A percentile compares a stretch with the other conserved stretches of the same genome.
Conservation (phyloP, 495 filamentous ascomycete genomes). For the Ramalina intermedia region DNA sequence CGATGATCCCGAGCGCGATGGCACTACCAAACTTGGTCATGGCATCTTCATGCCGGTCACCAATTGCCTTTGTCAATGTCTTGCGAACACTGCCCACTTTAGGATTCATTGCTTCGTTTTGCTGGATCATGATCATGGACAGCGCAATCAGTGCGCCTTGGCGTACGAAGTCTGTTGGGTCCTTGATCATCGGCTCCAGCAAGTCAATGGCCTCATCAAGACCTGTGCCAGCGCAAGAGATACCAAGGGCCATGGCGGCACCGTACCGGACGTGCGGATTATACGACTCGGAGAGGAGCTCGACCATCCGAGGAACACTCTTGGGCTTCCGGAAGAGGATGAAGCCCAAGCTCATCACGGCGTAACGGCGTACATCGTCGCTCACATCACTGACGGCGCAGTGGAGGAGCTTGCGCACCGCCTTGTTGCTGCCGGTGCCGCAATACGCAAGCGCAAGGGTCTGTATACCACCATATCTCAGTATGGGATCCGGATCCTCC, state of each 20-base stretch:
- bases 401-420: constrained; percentile 91
- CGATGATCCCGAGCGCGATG: constrained; percentile 89
- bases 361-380: constrained; percentile 89
- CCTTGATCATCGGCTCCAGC: constrained; percentile 98
- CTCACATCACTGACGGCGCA: constrained; percentile 96
- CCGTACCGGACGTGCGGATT: constrained; percentile 98
- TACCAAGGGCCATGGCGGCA: constrained; percentile 95
- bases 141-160: constrained; percentile 93
- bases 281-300: constrained; percentile 92
- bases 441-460: constrained; percentile 97
- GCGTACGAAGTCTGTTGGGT: constrained; percentile 94
- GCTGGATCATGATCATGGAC: constrained; percentile 95
- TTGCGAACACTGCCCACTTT: constrained; percentile 73
- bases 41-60: constrained; percentile 94
- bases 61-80: constrained; percentile 76
- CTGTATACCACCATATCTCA: constrained; percentile 97
- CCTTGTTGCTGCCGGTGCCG: constrained; percentile 95
- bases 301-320: constrained; percentile 98
- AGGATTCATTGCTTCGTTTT: constrained; percentile 91
- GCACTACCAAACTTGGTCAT: constrained; percentile 99
- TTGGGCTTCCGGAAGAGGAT: constrained; percentile 96
- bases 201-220: constrained; percentile 94
- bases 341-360: constrained; percentile 98
- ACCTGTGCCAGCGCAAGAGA: constrained; percentile 93
- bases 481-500: constrained; percentile 81